phyloP scores from a whole-genome alignment of 345 rosid species.

The Rhodamnia argentea region DNA sequence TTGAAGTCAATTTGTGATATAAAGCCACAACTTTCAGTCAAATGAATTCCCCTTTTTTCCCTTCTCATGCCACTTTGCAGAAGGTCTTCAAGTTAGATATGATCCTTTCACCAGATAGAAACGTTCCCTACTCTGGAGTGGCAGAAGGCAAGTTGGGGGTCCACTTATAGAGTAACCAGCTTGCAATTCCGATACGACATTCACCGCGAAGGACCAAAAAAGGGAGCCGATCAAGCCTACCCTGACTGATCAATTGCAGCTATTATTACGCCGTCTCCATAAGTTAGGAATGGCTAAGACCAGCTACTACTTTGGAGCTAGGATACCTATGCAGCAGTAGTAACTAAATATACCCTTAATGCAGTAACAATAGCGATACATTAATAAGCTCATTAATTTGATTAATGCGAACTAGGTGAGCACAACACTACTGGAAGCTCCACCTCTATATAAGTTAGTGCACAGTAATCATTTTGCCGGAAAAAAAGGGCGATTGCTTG shows the following conservation, averaged over 20 bases:
- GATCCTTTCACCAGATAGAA: background rate
- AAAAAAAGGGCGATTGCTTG: background rate
- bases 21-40: background rate
- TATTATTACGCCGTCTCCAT: too few species aligned
- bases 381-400: background rate
- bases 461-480: background rate
- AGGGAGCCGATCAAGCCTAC: too few species aligned
- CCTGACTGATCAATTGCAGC: too few species aligned
- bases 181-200: too few species aligned
- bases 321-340: too few species aligned
- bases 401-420: background rate
- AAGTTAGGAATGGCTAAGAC: too few species aligned
- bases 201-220: too few species aligned
- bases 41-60: background rate
- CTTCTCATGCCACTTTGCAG: background rate
- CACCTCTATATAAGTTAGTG: background rate
- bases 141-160: too few species aligned
- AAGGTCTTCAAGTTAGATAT: background rate
- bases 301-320: too few species aligned
- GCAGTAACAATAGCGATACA: too few species aligned
- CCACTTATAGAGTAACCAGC: too few species aligned
- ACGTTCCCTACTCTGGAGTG: background rate
- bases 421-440: background rate
- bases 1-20: background rate
- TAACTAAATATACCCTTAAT: too few species aligned